phyloP scores from a whole-genome alignment of 768 basidiomycete genomes.

The Lactifluus rugatus region DNA sequence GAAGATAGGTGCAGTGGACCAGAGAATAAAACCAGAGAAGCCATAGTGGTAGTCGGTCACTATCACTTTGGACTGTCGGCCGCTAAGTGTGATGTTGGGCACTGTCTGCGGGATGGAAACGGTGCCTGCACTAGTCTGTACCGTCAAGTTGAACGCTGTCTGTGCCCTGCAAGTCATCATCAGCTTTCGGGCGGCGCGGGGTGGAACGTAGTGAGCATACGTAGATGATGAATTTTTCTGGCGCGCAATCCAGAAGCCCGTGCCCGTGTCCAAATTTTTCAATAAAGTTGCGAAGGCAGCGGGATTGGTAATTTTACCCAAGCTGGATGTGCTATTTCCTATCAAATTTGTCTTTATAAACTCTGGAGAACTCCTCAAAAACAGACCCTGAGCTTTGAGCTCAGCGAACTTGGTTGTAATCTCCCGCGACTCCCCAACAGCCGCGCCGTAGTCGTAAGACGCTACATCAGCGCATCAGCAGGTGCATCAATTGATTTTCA shows the following conservation, averaged over 20 bases:
- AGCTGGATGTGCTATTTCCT: slow-evolving; percentile 47
- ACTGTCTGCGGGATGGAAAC: slow-evolving; percentile 50
- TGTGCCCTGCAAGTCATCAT: slow-evolving; percentile 28
- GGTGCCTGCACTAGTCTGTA: slow-evolving; percentile 41
- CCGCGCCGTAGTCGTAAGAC: slow-evolving; percentile 76
- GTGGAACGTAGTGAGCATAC: slow-evolving; percentile 31
- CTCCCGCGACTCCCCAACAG: slow-evolving; percentile 59
- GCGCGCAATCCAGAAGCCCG: slow-evolving; percentile 62
- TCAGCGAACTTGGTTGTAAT: slow-evolving; percentile 64
- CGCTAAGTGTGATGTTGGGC: slow-evolving; percentile 46
- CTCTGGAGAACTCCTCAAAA: slow-evolving; percentile 68
- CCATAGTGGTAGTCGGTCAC: slow-evolving; percentile 70
- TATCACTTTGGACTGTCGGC: slow-evolving; percentile 66
- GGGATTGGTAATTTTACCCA: slow-evolving; percentile 33
- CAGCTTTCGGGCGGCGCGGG: not conserved
- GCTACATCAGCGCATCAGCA: slow-evolving; percentile 21
- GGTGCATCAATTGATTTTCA: not conserved
- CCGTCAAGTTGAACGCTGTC: slow-evolving; percentile 49
- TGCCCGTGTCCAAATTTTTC: slow-evolving; percentile 53
- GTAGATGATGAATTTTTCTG: slow-evolving; percentile 58
- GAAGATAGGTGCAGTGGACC: slow-evolving; percentile 67
- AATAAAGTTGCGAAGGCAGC: slow-evolving; percentile 52
- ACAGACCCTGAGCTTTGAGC: slow-evolving; percentile 67
- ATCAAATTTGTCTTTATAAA: slow-evolving; percentile 75
- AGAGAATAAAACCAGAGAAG: slow-evolving; percentile 40